Base-by-base conservation (phyloP, 768 basidiomycete genomes). In the Mycena leptocephala region DNA sequence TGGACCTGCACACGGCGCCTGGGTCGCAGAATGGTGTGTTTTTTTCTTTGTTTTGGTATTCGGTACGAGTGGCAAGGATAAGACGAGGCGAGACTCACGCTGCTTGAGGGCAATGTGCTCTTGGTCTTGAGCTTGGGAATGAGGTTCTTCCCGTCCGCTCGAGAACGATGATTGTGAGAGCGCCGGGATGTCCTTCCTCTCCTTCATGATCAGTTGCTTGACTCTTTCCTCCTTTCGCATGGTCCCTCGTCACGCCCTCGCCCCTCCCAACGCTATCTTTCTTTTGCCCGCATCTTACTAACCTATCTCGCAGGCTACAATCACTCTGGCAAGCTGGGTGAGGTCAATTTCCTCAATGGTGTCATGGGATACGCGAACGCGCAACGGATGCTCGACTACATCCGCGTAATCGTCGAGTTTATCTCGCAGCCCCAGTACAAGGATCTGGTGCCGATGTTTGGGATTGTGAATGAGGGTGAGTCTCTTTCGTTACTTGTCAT, bases 1-100 rank as follows among this genome's bases (percentile, higher is more conserved):
- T 96, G 16, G 96, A 97, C 82, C 83, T 95, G 61, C 95, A 95
- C 79, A 93, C 94, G 4, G n/a, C n/a, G 24, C 95, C 96, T 20
- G 96, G 96, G 24, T 93, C 92, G 59, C 94, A 95, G 80, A 95
- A 94, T 80, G 93, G 93, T 88, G 59, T 41, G 70, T 35, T 61
- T 14, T 11, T 14, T 14, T 4, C 7, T 43, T 43, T 18, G 10
- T 8, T 20, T 46, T 18, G 43, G n/a, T n/a, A n/a, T n/a, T n/a
- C n/a, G n/a, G n/a, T n/a, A n/a, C n/a, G n/a, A n/a, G n/a, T n/a
- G n/a, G n/a, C n/a, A n/a, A n/a, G n/a, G n/a, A n/a, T n/a, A n/a
- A n/a, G n/a, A n/a, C n/a, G n/a, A n/a, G n/a, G n/a, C n/a, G n/a
- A n/a, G n/a, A n/a, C n/a, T n/a, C n/a, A n/a, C n/a, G n/a, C n/a